These are phyloP conservation scores for Backusella australiensis DNA, from an alignment of 192 early-diverging fungal species.

Conservation along the genomic window DNA sequence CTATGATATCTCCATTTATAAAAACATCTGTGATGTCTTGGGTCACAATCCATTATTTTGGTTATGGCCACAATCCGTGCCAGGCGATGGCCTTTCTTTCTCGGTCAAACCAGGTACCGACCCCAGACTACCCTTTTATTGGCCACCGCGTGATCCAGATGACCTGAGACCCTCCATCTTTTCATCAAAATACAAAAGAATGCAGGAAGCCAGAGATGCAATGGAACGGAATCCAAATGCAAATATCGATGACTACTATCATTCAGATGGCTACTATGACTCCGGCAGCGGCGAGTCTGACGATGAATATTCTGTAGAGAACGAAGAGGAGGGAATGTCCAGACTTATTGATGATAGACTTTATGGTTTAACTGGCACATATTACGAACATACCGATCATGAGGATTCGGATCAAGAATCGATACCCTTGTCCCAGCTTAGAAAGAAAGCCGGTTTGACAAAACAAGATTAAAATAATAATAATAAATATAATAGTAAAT, in stretches of 20 bases:
- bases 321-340: constrained; percentile 20
- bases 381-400: not conserved
- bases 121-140: constrained; percentile 15
- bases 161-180: constrained; percentile 39
- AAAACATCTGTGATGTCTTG: constrained; percentile 75
- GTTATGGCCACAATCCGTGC: constrained; percentile 65
- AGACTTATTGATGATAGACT: not conserved
- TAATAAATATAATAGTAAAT: not conserved
- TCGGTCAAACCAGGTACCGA: constrained; percentile 48
- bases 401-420: not conserved
- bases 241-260: not conserved
- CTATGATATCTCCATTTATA: constrained; percentile 74
- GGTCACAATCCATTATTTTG: constrained; percentile 70
- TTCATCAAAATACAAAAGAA: constrained; percentile 16
- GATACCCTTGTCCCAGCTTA: constrained; percentile 10
- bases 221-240: not conserved
- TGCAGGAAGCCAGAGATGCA: constrained; percentile 15
- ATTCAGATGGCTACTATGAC: constrained; percentile 26
- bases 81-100: constrained; percentile 69
- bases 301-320: constrained; percentile 16
- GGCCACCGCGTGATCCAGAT: constrained; percentile 41
- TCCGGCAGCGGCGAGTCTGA: constrained; percentile 29
- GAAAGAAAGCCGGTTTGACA: not conserved
- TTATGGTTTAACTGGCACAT: constrained; percentile 8
- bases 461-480: constrained; percentile 9